Conservation (phyloP, 345 rosid species). For the Fremontodendron californicum region DNA sequence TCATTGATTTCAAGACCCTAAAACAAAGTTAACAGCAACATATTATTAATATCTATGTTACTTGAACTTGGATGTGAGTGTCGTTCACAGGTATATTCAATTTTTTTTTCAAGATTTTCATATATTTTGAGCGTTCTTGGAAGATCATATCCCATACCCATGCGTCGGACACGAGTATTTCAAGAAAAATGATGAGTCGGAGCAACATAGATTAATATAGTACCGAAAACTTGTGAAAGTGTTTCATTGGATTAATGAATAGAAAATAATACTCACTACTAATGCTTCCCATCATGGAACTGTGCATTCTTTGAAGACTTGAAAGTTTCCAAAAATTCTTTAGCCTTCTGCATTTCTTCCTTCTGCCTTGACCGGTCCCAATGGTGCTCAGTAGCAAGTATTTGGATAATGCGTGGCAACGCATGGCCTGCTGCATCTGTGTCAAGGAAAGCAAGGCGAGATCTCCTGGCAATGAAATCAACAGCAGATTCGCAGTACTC, state of each 20-base stretch:
- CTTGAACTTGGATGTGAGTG: no score
- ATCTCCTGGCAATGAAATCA: slow-evolving; percentile 94
- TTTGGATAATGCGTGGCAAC: slow-evolving; percentile 74
- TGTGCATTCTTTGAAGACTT: slow-evolving; percentile 92
- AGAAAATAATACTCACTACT: slow-evolving; percentile 27
- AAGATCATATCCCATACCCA: no score
- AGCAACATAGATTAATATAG: neutral
- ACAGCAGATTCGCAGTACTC: slow-evolving; percentile 92
- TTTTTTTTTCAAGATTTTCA: no score
- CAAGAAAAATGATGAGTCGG: no score
- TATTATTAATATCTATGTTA: no score
- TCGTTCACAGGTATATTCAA: no score
- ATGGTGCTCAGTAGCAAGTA: slow-evolving; percentile 61
- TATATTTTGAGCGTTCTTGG: no score
- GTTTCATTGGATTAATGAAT: neutral
- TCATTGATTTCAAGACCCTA: slow-evolving; percentile 17
- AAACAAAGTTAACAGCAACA: neutral
- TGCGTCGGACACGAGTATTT: no score
- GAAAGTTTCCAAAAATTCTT: slow-evolving; percentile 73
- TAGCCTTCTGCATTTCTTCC: slow-evolving; percentile 60
- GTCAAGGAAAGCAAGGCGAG: slow-evolving; percentile 90
- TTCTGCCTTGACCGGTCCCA: slow-evolving; percentile 80
- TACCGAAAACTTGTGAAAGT: neutral
- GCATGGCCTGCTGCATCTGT: slow-evolving; percentile 88
- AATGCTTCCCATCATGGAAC: slow-evolving; percentile 85